Evolutionary conservation across 2,329 filamentous ascomycete genomes (phyloP), one percentile per base, ranked within the genome.

Genomic region (Lizonia empirigonia): DNA sequence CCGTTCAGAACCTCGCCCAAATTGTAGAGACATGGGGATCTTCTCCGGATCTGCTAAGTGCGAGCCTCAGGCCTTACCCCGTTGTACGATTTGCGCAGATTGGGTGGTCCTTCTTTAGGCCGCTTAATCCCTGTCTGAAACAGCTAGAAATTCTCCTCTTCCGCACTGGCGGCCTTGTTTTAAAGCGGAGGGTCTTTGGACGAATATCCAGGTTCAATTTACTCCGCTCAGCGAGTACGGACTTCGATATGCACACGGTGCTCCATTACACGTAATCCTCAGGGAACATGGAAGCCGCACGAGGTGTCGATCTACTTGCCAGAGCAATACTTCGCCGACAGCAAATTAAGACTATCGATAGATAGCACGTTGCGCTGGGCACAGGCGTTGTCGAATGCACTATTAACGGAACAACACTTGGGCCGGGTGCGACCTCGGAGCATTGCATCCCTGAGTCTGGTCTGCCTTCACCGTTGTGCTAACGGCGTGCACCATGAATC

Each of bases 141-240:
- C 49, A 47, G 49, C 38, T 37, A 52, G 32, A 26, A 26, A 18
- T 29, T 30, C 35, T 40, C 30, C 35, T 45, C 32, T 29, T 24
- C 37, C 41, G 41, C 24, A 36, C 26, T 22, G 15, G 33, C 50
- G 40, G 35, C 24, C 47, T 55, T 50, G 37, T 35, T 34, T 29
- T 33, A 59, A 54, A 47, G 33, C 40, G 56, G 58, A 39, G 18
- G 39, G 34, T 30, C 22, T 29, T 7, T 7, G 12, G 42, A 19
- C 26, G 10, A 6, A 42, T 30, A 38, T 32, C 22, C 27, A 44
- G 33, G 26, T 19, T 38, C 16, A 42, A 35, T n/a, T 18, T 26
- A 23, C 35, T 42, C 42, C 33, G 27, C 15, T 8, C 19, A 13
- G 20, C 29, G 27, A 18, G 2, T 32, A 19, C 10, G 29, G 24